phyloP scores from a whole-genome alignment of 140 eudicot genomes.

The Erigeron philadelphicus region DNA sequence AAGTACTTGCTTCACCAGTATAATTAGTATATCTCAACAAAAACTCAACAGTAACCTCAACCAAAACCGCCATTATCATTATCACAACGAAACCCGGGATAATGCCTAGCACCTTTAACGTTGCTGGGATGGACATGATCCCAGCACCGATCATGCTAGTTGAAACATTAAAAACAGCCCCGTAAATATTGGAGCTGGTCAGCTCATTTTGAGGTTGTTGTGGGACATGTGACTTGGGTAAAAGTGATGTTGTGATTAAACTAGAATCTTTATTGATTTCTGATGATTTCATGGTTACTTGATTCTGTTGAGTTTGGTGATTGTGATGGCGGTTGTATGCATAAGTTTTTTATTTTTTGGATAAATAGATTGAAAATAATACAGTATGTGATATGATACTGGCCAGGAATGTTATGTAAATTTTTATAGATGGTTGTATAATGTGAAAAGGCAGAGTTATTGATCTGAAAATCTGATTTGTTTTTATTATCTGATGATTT shows the following conservation, averaged over 20 bases:
- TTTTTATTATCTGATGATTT: conserved; percentile 15
- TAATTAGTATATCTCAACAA: conserved; percentile 61
- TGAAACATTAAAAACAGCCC: conserved; percentile 81
- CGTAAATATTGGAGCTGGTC: conserved; percentile 25
- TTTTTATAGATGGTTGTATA: neutral
- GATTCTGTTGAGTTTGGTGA: conserved; percentile 17
- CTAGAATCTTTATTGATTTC: conserved; percentile 26
- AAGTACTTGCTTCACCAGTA: conserved; percentile 57
- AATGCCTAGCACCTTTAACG: conserved; percentile 77
- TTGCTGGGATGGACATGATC: conserved; percentile 99
- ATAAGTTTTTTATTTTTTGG: neutral
- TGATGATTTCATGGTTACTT: conserved; percentile 29
- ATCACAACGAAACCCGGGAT: conserved; percentile 73
- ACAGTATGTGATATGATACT: neutral
- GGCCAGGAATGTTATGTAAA: neutral
- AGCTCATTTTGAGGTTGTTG: conserved; percentile 2
- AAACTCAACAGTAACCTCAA: conserved; percentile 78
- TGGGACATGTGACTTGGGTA: conserved; percentile 36
- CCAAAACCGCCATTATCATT: conserved; percentile 55
- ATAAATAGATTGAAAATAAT: too few relatives aligned
- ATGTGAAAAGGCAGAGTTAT: neutral
- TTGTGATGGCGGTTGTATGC: neutral
- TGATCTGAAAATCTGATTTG: neutral
- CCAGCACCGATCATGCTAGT: conserved; percentile 96
- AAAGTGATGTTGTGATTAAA: conserved; percentile 31